phyloP scores from a whole-genome alignment of 2,329 filamentous ascomycete genomes.

The Elsinoe necatrix region DNA sequence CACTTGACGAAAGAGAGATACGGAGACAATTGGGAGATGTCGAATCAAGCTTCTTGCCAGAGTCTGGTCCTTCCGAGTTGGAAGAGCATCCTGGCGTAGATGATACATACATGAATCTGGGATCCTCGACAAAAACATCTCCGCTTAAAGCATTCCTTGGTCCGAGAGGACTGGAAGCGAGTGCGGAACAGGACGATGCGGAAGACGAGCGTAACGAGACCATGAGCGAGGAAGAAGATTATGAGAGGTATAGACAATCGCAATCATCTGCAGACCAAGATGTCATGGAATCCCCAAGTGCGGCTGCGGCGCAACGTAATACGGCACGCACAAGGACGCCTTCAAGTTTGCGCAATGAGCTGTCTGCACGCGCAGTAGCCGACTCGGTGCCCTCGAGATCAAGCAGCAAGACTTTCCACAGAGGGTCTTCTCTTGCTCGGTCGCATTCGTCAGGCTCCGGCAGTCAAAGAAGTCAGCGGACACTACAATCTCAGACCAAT shows the following conservation, averaged over 20 bases:
- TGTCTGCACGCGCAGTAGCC: conserved; percentile 9
- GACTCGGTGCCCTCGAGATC: conserved; percentile 11
- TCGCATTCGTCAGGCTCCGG: conserved; percentile 8
- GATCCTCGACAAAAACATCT: conserved; percentile 14
- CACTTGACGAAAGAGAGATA: conserved; percentile 51
- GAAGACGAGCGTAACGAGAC: conserved; percentile 21
- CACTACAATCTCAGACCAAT: conserved; percentile 11
- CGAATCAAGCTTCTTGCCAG: conserved; percentile 55
- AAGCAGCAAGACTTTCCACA: conserved; percentile 9
- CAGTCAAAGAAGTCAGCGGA: conserved; percentile 5
- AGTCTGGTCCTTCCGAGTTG: conserved; percentile 32
- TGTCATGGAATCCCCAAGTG: conserved; percentile 10
- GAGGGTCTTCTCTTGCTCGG: not conserved
- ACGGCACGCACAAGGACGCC: not conserved
- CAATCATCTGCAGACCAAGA: not conserved
- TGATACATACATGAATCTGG: conserved; percentile 37
- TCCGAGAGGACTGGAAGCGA: conserved; percentile 23
- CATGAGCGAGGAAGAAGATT: conserved; percentile 5
- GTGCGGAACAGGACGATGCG: conserved; percentile 17
- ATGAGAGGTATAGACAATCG: not conserved
- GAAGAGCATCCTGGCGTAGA: conserved; percentile 30
- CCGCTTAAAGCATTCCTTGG: conserved; percentile 1
- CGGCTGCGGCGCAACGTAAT: conserved; percentile 13
- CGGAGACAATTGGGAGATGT: conserved; percentile 51
- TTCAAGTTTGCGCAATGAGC: conserved; percentile 2